Evolutionary conservation across 768 basidiomycete genomes (phyloP), one percentile per base, ranked within the genome.

Genomic region (Leccinum fibrillosum): DNA sequence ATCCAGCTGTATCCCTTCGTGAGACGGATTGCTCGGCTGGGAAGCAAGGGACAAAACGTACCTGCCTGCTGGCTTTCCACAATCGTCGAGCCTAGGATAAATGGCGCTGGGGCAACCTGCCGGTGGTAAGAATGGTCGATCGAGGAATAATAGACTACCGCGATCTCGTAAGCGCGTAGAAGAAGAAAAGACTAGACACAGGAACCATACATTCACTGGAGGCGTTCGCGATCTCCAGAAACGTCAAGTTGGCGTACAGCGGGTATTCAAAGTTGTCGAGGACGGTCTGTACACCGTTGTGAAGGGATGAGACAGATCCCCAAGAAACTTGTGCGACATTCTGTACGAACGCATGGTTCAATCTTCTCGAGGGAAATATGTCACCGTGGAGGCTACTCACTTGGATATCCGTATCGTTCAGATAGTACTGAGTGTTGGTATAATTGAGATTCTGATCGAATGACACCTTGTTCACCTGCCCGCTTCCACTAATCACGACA

Each of bases 41-140:
- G 32, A 54, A 23, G 6, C 37, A 48, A 30, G 30, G 30, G 49
- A n/a, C 5, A 23, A 25, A 39, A 30, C 81, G 66, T 60, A 86
- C 86, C 76, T 11, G 87, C 78, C 34, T 79, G 70, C 67, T 92
- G 90, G 25, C 76, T 80, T 59, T 86, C 81, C 17, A 70, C 58
- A 32, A 87, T 89, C 10, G 78, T 80, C 9, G 84, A 86, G 10
- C 78, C 79, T 5, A 83, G 65, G 53, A 83, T 78, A 60, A 86
- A 81, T 2, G 88, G 85, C 42, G 78, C 76, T 1, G 88, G 88
- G 13, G 80, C 65, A 39, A 85, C 70, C 23, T 75, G 73, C 23
- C 89, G 83, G 52, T 82, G 70, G 65, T 89, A 92, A 1, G 85
- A 86, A 64, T 90, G 89, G 63, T 91, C 86, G 57, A 92, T 79